These are phyloP conservation scores for Euptelea pleiosperma DNA, from an alignment of 164 flowering plant genomes.

Conservation along the genomic window DNA sequence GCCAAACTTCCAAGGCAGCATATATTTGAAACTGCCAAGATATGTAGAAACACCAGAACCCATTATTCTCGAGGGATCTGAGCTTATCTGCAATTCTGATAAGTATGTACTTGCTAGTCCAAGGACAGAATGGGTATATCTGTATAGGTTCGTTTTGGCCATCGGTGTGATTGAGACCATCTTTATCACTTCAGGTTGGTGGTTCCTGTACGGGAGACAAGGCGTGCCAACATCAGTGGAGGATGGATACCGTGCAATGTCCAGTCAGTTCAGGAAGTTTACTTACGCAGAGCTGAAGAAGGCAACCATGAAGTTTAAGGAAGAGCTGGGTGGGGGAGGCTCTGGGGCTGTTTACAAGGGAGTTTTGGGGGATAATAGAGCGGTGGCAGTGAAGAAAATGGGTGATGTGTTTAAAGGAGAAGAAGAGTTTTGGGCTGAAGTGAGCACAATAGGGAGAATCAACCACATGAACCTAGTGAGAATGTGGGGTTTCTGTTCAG, in stretches of 20 bases:
- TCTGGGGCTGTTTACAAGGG: too few relatives aligned
- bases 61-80: neutral
- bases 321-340: too few relatives aligned
- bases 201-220: constrained; percentile 3
- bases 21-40: constrained; percentile 11
- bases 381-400: too few relatives aligned
- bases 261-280: too few relatives aligned
- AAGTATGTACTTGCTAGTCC: neutral
- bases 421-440: too few relatives aligned
- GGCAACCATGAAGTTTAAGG: too few relatives aligned
- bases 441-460: too few relatives aligned
- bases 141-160: constrained; percentile 10
- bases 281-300: too few relatives aligned
- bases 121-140: constrained; percentile 8
- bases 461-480: constrained; percentile 29
- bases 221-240: neutral
- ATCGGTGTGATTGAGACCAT: constrained; percentile 18
- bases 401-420: too few relatives aligned
- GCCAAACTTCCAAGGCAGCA: constrained; percentile 4
- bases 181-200: constrained; percentile 19
- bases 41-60: neutral
- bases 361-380: too few relatives aligned
- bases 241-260: constrained; percentile 16
- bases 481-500: constrained; percentile 26
- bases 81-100: neutral